Conservation (phyloP, 257 asterid species). For the Przewalskia tangutica region DNA sequence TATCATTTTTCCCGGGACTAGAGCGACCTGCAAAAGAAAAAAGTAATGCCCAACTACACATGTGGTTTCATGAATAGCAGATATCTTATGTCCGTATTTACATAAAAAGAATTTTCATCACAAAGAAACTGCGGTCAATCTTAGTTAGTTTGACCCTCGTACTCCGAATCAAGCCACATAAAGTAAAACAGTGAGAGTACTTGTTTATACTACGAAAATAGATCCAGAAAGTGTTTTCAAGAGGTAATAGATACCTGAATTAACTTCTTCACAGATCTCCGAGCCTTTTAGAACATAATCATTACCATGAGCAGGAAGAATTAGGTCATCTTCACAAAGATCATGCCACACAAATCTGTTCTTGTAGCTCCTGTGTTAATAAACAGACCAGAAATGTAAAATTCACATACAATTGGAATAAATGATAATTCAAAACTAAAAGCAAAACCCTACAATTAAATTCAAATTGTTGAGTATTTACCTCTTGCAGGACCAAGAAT, state of each 20-base stretch:
- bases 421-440: background rate
- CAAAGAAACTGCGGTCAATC: background rate
- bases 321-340: slow-evolving; percentile 71
- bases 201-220: too few relatives aligned
- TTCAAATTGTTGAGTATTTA: slow-evolving; percentile 17
- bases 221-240: background rate
- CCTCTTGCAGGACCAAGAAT: slow-evolving; percentile 99
- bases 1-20: slow-evolving; percentile 46
- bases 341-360: slow-evolving; percentile 94
- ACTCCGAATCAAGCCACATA: too few relatives aligned
- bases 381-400: background rate
- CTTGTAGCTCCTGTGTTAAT: slow-evolving; percentile 61
- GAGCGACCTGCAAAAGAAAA: slow-evolving; percentile 37
- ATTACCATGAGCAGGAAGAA: slow-evolving; percentile 71
- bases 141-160: too few relatives aligned
- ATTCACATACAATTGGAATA: background rate
- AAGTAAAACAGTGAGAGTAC: too few relatives aligned
- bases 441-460: background rate
- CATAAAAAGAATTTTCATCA: background rate
- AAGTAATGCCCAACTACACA: background rate
- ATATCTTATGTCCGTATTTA: background rate
- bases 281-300: slow-evolving; percentile 96
- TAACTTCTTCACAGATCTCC: slow-evolving; percentile 68
- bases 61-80: background rate
- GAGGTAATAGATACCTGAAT: slow-evolving; percentile 15